Base-by-base conservation (phyloP, 164 flowering plant species). In the Aristolochia californica region DNA sequence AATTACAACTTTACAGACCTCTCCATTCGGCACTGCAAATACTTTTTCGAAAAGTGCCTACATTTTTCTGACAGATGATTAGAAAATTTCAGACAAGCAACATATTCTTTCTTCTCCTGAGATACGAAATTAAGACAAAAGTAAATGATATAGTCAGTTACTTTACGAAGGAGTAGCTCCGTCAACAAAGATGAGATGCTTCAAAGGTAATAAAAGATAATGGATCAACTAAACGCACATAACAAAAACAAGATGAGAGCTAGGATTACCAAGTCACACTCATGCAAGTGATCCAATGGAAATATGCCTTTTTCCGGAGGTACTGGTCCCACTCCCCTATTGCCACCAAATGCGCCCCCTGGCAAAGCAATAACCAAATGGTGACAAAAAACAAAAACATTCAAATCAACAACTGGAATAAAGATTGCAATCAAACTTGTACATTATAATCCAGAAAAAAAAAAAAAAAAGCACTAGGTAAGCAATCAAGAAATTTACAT, bases 281-380 rank as follows among this genome's bases (percentile, higher is more conserved):
- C 76, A 63, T 87, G 91, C 80, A 75, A 66, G 56, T 82, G 98
- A 74, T 88, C 98, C 76, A 91, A 72, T 13, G 98, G 98, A 67
- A 91, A 91, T 18, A 88, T 75, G 54, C 96, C 98, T 70, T 91
- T 91, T 62, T 88, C 98, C 14, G 98, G 96, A 23, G 98, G 95
- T 5, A 88, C 86, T 0, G 96, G 98, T 53, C 88, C 72, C 60
- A 71, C 43, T 57, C 98, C 98, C 66, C 95, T 78, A 45, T 77
- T 82, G 34, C 98, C 98, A 61, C 98, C 98, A 82, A 91, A 91
- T 59, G 95, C 83, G 60, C 93, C 98, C 68, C 98, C 95, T 88
- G 77, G 18, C 51, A 21, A 62, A 27, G 25, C 44, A 38, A 34
- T 34, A 34, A 34, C 40, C 40, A 34, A 34, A 0, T 34, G 10